A percentile compares a stretch with the other conserved stretches of the same genome.
Conservation (phyloP, 225 moss, liverwort and hornwort species). For the Ulota crispa region DNA sequence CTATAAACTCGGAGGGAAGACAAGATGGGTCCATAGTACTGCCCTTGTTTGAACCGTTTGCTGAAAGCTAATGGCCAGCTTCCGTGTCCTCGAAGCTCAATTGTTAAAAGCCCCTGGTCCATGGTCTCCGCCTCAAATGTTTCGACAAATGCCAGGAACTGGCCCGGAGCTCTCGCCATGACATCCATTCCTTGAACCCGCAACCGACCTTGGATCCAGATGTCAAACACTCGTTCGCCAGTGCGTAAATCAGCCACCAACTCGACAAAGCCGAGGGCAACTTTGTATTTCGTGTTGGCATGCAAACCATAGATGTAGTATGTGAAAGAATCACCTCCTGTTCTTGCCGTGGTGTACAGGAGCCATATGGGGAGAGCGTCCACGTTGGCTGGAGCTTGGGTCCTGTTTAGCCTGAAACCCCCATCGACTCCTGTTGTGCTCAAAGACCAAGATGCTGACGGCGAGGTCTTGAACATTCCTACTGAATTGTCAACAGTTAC, state of each 20-base stretch:
- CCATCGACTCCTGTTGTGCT: constrained; percentile 21
- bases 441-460: neutral
- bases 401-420: neutral
- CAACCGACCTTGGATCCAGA: constrained; percentile 26
- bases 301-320: constrained; percentile 13
- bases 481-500: neutral
- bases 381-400: neutral
- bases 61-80: constrained; percentile 28
- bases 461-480: neutral
- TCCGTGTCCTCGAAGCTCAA: constrained; percentile 32
- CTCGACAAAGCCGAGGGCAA: constrained; percentile 30
- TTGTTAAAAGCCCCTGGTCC: neutral
- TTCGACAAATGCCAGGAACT: constrained; percentile 17
- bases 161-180: constrained; percentile 3
- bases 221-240: constrained; percentile 38
- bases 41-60: constrained; percentile 30
- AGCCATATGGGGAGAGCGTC: neutral
- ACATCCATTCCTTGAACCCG: constrained; percentile 35
- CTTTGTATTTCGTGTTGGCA: neutral
- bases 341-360: constrained; percentile 28
- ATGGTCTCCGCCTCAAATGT: neutral
- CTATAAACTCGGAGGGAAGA: constrained; percentile 23
- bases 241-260: neutral
- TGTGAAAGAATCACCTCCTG: constrained; percentile 32
- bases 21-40: constrained; percentile 23